Evolutionary conservation across 306 rosid species (phyloP), one percentile per base, ranked within the genome.

Genomic region (Crotalaria pallida): DNA sequence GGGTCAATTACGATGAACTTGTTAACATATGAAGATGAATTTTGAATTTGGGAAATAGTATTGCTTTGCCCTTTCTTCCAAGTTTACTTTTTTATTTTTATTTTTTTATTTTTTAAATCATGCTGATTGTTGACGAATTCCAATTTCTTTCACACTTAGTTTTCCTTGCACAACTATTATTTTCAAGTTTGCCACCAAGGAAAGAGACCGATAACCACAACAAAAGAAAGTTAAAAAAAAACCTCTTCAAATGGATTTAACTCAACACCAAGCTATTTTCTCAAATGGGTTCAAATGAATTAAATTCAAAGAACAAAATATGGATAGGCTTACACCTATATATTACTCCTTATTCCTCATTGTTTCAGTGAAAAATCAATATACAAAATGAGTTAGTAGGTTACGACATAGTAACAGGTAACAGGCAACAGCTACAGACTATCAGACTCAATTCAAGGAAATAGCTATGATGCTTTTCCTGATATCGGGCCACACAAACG

Each of bases 401-500:
- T 53, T 45, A 72, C 50, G 48, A 53, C 65, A 43, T 16, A 34
- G 26, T 62, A 73, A 67, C 50, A 33, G 5, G n/a, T n/a, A n/a
- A n/a, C n/a, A n/a, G n/a, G n/a, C n/a, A n/a, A 67, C 50, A 33
- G 5, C 60, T 22, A 48, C 65, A 67, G 62, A 9, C 66, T 34
- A 15, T 9, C 48, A 7, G 65, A n/a, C n/a, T n/a, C n/a, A 58
- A 26, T 43, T 66, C 72, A 61, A 65, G 41, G 16, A 74, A 58
- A 51, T 17, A 57, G 67, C 65, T 84, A 83, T n/a, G 34, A 82
- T 22, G 55, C 36, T 47, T 77, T 64, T 47, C 72, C 45, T 45
- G 88, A n/a, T 82, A 93, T 82, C 74, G 90, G 82, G 67, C 98
- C 97, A 82, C 98, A 90, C 18, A 93, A 83, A 77, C 92, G 98